phyloP scores from a whole-genome alignment of 2,329 filamentous ascomycete species.

The Penicillium sp. region DNA sequence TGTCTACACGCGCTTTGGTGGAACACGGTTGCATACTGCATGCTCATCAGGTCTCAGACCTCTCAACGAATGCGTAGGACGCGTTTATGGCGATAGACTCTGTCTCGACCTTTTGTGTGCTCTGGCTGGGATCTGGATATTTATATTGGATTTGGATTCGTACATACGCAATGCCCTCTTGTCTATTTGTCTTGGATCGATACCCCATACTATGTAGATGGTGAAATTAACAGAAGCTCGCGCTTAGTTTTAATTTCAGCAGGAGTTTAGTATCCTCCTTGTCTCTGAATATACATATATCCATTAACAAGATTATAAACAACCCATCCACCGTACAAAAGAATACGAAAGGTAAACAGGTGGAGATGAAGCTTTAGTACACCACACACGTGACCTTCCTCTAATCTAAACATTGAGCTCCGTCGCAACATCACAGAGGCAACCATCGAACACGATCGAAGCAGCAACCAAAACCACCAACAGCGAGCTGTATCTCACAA shows the following conservation, averaged over 20 bases:
- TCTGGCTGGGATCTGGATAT: neutral
- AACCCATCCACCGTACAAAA: neutral
- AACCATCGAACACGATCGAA: neutral
- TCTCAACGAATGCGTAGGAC: neutral
- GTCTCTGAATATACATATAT: neutral
- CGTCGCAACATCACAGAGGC: neutral
- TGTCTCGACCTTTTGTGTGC: neutral
- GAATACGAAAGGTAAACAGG: neutral
- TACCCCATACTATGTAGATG: conserved; percentile 10
- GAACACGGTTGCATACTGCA: neutral
- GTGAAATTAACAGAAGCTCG: neutral
- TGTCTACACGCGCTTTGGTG: neutral
- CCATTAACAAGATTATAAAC: neutral
- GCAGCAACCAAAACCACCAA: neutral
- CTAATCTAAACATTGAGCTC: conserved; percentile 2
- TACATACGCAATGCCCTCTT: conserved; percentile 1
- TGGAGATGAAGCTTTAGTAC: neutral
- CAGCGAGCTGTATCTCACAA: conserved; percentile 7
- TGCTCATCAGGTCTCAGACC: neutral
- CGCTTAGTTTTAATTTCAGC: neutral
- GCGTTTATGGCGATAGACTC: neutral
- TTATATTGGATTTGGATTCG: neutral
- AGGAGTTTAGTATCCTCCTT: neutral
- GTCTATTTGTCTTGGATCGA: conserved; percentile 1
- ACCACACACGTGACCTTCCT: neutral